phyloP scores from a whole-genome alignment of 2,329 filamentous ascomycete species.

The Trichoderma gracile region DNA sequence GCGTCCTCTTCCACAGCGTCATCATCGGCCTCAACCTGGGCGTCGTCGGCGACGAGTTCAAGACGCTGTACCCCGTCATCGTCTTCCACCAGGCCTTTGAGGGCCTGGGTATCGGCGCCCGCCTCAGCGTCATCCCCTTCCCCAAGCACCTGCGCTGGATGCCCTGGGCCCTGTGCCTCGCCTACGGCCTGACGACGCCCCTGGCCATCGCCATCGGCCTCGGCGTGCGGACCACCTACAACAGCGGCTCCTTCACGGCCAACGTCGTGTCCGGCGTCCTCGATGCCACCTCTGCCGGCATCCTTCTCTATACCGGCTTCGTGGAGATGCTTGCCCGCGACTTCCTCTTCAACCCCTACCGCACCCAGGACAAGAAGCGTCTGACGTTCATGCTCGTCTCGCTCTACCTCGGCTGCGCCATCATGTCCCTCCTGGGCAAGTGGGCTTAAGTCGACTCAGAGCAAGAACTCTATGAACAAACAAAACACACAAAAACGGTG shows the following conservation, averaged over 20 bases:
- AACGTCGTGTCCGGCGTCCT: slow-evolving; percentile 79
- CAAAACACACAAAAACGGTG: neutral
- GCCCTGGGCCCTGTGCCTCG: slow-evolving; percentile 50
- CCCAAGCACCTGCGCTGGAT: slow-evolving; percentile 44
- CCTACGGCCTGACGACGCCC: slow-evolving; percentile 55
- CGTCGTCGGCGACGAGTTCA: slow-evolving; percentile 58
- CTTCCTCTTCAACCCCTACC: slow-evolving; percentile 83
- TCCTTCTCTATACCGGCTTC: slow-evolving; percentile 83
- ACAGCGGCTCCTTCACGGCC: slow-evolving; percentile 34
- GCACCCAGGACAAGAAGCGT: slow-evolving; percentile 55
- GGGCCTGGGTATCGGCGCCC: slow-evolving; percentile 61
- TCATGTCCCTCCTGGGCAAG: slow-evolving; percentile 78
- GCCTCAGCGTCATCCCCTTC: slow-evolving; percentile 59
- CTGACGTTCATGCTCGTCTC: slow-evolving; percentile 62
- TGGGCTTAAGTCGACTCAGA: slow-evolving; percentile 59
- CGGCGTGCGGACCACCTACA: slow-evolving; percentile 42
- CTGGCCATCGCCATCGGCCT: slow-evolving; percentile 53
- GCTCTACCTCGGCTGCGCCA: slow-evolving; percentile 62
- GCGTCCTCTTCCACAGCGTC: slow-evolving; percentile 64
- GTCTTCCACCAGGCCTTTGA: slow-evolving; percentile 66
- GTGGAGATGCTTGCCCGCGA: slow-evolving; percentile 89
- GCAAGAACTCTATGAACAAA: neutral
- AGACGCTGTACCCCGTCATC: slow-evolving; percentile 59
- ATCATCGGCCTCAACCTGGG: slow-evolving; percentile 65
- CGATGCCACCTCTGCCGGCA: slow-evolving; percentile 79